Conservation (phyloP, 352 stramenopile genomes). For the Phytophthora quininea region DNA sequence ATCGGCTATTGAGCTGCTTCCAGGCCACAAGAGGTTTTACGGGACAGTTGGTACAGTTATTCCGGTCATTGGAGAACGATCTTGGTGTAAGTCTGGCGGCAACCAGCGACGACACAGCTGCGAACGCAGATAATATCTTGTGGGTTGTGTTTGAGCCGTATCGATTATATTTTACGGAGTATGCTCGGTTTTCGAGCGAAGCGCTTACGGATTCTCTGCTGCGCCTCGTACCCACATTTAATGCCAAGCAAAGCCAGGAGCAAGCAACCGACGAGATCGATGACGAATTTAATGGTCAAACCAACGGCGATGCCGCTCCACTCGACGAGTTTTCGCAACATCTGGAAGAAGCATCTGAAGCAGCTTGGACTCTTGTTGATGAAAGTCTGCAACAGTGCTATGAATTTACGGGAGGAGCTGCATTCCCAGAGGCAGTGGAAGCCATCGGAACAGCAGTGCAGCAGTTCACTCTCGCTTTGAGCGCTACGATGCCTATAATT, state of each 20-base stretch:
- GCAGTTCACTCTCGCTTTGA: slow-evolving; percentile 53
- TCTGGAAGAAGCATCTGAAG: slow-evolving; percentile 59
- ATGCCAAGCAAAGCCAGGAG: slow-evolving; percentile 7
- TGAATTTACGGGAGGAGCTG: slow-evolving; percentile 62
- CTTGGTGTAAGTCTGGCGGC: slow-evolving; percentile 14
- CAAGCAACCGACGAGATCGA: slow-evolving; percentile 20
- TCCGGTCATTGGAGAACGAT: slow-evolving; percentile 43
- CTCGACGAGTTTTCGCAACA: slow-evolving; percentile 63
- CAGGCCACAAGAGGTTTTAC: slow-evolving; percentile 53
- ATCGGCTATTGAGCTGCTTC: slow-evolving; percentile 49
- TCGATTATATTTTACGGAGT: slow-evolving; percentile 62
- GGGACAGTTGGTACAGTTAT: slow-evolving; percentile 46
- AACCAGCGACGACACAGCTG: slow-evolving; percentile 14
- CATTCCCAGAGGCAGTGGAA: slow-evolving; percentile 63
- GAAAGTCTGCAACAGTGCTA: slow-evolving; percentile 62
- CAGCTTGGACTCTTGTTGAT: slow-evolving; percentile 51
- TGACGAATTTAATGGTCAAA: slow-evolving; percentile 30
- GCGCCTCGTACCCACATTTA: slow-evolving; percentile 49
- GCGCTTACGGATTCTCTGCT: slow-evolving; percentile 48
- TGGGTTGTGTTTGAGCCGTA: slow-evolving; percentile 58
- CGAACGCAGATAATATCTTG: slow-evolving; percentile 18
- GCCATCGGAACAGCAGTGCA: slow-evolving; percentile 47
- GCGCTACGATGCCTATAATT: slow-evolving; percentile 45
- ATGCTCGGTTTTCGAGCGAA: slow-evolving; percentile 44
- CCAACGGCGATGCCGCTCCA: slow-evolving; percentile 25